These are phyloP conservation scores for Pseudonitzschia delicatissima DNA, from an alignment of 108 stramenopile species.

Conservation along the genomic window DNA sequence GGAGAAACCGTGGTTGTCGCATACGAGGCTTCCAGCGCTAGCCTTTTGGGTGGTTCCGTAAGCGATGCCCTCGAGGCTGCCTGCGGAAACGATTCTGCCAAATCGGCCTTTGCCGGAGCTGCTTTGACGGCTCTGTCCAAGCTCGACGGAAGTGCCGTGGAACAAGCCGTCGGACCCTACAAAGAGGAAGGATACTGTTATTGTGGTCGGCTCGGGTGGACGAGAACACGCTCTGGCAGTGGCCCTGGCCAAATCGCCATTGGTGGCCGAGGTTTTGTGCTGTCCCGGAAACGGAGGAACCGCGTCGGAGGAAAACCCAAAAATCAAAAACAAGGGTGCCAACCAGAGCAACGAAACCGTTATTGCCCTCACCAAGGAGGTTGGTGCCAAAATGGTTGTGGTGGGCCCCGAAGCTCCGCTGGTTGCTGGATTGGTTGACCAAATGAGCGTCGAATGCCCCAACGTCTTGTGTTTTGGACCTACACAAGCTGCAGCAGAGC, in stretches of 20 bases:
- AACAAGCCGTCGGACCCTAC: slow-evolving; percentile 32
- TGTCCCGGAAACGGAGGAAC: slow-evolving; percentile 91
- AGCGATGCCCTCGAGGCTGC: slow-evolving; percentile 30
- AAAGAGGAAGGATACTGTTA: slow-evolving; percentile 54
- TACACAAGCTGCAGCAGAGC: slow-evolving; percentile 82
- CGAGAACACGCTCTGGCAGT: slow-evolving; percentile 87
- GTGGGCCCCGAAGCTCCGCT: slow-evolving; percentile 98
- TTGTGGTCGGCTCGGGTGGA: slow-evolving; percentile 85
- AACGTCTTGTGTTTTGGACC: slow-evolving; percentile 96
- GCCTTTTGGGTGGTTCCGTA: slow-evolving; percentile 41
- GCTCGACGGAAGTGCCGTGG: slow-evolving; percentile 46
- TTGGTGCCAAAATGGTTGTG: slow-evolving; percentile 80
- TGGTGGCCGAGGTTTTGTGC: slow-evolving; percentile 67
- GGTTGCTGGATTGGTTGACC: slow-evolving; percentile 93
- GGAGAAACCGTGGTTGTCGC: slow-evolving; percentile 46
- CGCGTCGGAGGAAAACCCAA: slow-evolving; percentile 53
- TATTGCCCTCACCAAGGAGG: slow-evolving; percentile 53
- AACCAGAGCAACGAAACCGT: slow-evolving; percentile 74
- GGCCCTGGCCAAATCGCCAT: slow-evolving; percentile 72
- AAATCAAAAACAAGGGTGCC: slow-evolving; percentile 62
- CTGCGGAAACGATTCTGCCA: slow-evolving; percentile 17
- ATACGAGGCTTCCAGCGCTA: slow-evolving; percentile 45
- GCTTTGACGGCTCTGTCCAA: slow-evolving; percentile 43
- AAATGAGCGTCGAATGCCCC: slow-evolving; percentile 61
- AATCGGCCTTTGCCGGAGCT: slow-evolving; percentile 34